Base-by-base conservation (phyloP, 805 yeast species). In the Naumovozyma dairenensis region DNA sequence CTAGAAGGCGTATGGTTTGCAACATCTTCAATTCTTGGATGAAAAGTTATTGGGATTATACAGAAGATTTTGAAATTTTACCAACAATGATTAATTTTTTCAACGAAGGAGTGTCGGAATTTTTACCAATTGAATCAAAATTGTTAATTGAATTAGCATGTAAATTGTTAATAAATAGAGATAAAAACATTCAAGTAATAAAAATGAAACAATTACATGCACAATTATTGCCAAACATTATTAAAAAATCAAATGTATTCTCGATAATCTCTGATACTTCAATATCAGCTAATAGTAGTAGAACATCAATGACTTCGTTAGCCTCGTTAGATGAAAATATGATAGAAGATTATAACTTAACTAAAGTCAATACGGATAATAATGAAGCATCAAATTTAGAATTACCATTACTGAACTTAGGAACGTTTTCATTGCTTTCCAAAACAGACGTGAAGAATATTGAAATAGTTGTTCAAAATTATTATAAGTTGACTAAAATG, bases 31-130 rank as follows among this genome's bases (percentile, higher is more conserved):
- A 76, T 53, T 63, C 73, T 22, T 89, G 98, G 98, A 60, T 89
- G 55, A 94, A 85, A 55, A 78, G 92, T 33, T 86, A 80, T 53
- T 89, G 96, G 96, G 73, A 77, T 42, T 72, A 71, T 31, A 65
- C 68, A 28, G 50, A 48, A 14, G 94, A 86, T 53, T 71, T 70
- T 40, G 59, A 56, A 17, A 62, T 77, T 25, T 59, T 86, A 29
- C 74, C 92, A 9, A 78, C 84, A 0, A 60, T 85, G 48, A 68
- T 81, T 29, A 81, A 81, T 48, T 80, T 85, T 51, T 77, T 83
- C 49, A 82, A 81, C 53, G 94, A 82, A 55, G 85, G 77, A 10
- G 66, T 77, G n/a, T 64, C 72, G n/a, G 49, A 55, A 9, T 64
- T 55, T 37, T 59, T 80, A 34, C 93, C 92, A 1, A 57, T 77